Evolutionary conservation across 2,329 filamentous ascomycete species (phyloP).

Genomic region (Trichoderma sp.): DNA sequence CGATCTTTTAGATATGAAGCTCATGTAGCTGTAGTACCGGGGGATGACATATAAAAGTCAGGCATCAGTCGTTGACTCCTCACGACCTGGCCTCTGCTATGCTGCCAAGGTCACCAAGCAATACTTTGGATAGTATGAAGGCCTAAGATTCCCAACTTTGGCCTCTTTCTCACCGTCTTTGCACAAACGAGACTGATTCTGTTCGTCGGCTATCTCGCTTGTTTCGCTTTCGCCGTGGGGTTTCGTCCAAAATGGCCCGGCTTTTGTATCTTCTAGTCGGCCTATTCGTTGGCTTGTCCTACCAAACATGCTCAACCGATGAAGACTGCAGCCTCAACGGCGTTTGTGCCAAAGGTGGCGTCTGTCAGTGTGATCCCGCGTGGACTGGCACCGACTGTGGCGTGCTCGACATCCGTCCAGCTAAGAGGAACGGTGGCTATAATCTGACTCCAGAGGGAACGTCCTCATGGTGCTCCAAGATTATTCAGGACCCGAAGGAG

Average conservation of each 20-base stretch:
- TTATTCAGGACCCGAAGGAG: slow-evolving; percentile 45
- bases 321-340: slow-evolving; percentile 37
- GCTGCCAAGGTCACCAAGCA: neutral
- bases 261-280: neutral
- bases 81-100: neutral
- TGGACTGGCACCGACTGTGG: slow-evolving; percentile 48
- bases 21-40: neutral
- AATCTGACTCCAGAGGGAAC: slow-evolving; percentile 46
- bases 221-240: neutral
- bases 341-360: slow-evolving; percentile 24
- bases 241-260: neutral
- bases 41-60: neutral
- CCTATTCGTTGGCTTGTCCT: neutral
- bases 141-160: neutral
- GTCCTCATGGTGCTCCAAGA: slow-evolving; percentile 51
- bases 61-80: neutral
- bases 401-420: slow-evolving; percentile 46
- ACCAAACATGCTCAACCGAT: slow-evolving; percentile 27
- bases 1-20: neutral
- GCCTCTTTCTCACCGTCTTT: neutral
- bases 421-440: slow-evolving; percentile 44
- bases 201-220: neutral
- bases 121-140: neutral
- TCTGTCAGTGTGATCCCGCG: slow-evolving; percentile 41
- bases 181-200: neutral